Evolutionary conservation across 2,329 filamentous ascomycete species (phyloP), one percentile per base, ranked within the genome.

Genomic region (Fusarium chlamydosporum): DNA sequence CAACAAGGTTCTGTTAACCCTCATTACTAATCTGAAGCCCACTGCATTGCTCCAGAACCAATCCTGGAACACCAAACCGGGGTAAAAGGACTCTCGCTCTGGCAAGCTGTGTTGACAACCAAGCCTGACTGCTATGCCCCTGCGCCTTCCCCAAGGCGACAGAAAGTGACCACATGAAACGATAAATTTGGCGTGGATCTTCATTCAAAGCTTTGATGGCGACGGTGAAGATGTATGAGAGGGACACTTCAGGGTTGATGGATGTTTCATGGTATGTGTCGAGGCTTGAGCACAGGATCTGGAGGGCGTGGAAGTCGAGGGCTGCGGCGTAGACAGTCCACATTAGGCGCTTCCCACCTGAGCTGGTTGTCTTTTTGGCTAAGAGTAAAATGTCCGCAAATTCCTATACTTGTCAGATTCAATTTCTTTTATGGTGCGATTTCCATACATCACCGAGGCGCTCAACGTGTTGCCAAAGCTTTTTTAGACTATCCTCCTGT

Each of bases 101-200:
- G 0, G 50, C 27, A 31, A 72, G 65, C 9, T 72, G 68, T 0
- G 50, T 50, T 15, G 65, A 57, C 31, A 72, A 15, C 70, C 70
- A 72, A 15, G 18, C 1, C 20, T 70, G 50, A 6, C 48, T 42
- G 12, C 9, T 26, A n/a, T 65, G 47, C 0, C 34, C 60, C 12
- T 59, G 46, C 2, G 42, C 43, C 16, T 68, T 68, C 10, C 42
- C 56, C 4, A 73, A 41, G 0, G 68, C 70, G 18, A 73, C 68
- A 1, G 71, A 72, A 2, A 73, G 41, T 0, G 71, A 69, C 70
- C 71, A 73, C 53, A 73, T 73, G 13, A 72, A 71, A 3, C 71
- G 71, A 16, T 63, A 73, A 1, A 66, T 62, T 6, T 73, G 71
- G 1, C 68, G 63, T 2, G 60, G 23, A 18, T 68, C 60, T 41